A percentile compares a stretch with the other conserved stretches of the same genome.
phyloP scores from a whole-genome alignment of 306 rosid species.

The Rosa lucieae region DNA sequence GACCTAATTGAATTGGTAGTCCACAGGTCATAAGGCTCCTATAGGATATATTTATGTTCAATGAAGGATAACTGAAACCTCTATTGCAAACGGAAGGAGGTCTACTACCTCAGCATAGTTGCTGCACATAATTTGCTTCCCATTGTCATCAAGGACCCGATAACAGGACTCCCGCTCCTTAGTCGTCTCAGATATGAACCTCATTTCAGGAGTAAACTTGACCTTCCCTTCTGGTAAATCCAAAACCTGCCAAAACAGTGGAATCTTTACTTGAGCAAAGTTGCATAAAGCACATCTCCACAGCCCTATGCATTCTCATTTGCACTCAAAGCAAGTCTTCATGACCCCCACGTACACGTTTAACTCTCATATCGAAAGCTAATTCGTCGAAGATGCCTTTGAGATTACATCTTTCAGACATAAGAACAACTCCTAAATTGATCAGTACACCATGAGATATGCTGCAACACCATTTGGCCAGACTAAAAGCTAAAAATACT shows the following conservation, averaged over 20 bases:
- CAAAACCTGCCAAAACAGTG: slow-evolving; percentile 36
- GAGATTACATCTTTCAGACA: background rate
- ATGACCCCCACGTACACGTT: background rate
- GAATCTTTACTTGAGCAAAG: slow-evolving; percentile 16
- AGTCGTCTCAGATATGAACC: slow-evolving; percentile 52
- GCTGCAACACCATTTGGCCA: background rate
- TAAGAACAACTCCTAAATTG: too few relatives aligned
- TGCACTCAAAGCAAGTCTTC: background rate
- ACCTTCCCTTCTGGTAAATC: slow-evolving; percentile 83
- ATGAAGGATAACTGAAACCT: background rate
- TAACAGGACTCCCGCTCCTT: slow-evolving; percentile 59
- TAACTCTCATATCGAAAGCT: background rate
- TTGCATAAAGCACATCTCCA: too few relatives aligned
- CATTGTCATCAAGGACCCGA: slow-evolving; percentile 75
- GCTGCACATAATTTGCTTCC: slow-evolving; percentile 40
- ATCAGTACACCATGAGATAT: background rate
- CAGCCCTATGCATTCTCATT: background rate
- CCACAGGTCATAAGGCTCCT: slow-evolving; percentile 9
- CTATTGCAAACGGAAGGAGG: background rate
- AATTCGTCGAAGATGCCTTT: background rate
- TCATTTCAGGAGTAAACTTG: slow-evolving; percentile 51
- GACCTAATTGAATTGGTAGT: slow-evolving; percentile 42
- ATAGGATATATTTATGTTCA: background rate
- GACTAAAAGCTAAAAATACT: background rate
- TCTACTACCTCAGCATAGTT: slow-evolving; percentile 49